Base-by-base conservation (phyloP, 495 filamentous ascomycete genomes). In the Penicillium antarcticum region DNA sequence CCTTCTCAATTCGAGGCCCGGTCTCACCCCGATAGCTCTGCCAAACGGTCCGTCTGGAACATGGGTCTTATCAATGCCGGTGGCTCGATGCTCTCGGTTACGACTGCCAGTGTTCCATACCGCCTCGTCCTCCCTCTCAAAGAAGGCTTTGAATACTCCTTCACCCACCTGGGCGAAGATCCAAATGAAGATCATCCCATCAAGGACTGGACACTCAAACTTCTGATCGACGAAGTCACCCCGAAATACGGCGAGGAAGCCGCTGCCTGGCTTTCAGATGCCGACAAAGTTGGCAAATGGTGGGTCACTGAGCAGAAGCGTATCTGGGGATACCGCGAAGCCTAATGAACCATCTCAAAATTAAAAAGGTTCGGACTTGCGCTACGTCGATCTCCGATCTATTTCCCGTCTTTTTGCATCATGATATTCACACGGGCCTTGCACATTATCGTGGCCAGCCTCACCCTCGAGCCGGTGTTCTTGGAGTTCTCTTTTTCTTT, bases 41-140 rank as follows among this genome's bases (percentile, higher is more conserved):
- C 33, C 12, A 56, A 36, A 7, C 56, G 50, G 2, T 40, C 37
- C 13, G 51, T 32, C 23, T 66, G 62, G 73, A 75, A 76, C 45
- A 68, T 77, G 36, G 73, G 69, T 17, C 55, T 76, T 16, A 68
- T 77, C 43, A 76, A 77, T 24, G 71, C 72, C 0, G 74, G 74
- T 29, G 73, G 72, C 16, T 60, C 68, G 0, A 61, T 71, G 48
- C 42, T 78, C 13, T 65, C 66, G 9, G 51, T 72, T 12, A 69
- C 64, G 1, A 59, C 70, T 9, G 66, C 74, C 6, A 60, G 52
- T 16, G 37, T 58, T 7, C 64, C 71, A 2, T 76, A 70, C 45
- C 60, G 74, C 10, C 61, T 78, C 1, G 55, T 78, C 31, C 45
- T 76, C 2, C 74, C 74, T 1, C 51, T 78, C 4, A 66, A 66